Evolutionary conservation across 106 monocot species (phyloP), one percentile per base, ranked within the genome.

Genomic region (Hemerocallis citrina): DNA sequence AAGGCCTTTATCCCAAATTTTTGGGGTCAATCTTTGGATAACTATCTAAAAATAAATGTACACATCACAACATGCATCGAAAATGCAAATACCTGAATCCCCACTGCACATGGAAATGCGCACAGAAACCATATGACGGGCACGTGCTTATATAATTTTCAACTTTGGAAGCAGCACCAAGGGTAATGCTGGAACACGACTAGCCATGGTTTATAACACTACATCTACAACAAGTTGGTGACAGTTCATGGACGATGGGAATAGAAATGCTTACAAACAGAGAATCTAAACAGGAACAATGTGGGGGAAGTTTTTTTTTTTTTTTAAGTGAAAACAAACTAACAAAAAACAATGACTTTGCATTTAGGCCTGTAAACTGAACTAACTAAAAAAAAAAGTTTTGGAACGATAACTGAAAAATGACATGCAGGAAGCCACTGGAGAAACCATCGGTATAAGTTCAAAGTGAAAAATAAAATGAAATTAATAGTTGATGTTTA

Each of bases 401-500:
- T 44, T 43, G n/a, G 28, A 41, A 5, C 14, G 39, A 27, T 61
- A 9, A 43, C 34, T n/a, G 35, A n/a, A 29, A 39, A 61, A 61
- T 41, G 15, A 13, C 25, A 34, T 13, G 21, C 0, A 38, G 42
- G 63, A 43, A 16, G 8, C n/a, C 22, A 45, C 8, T n/a, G n/a
- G 47, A 6, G 58, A 23, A 67, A 44, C 24, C 36, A 59, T n/a
- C n/a, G 1, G 17, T 35, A 50, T 35, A 29, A 57, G 32, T 44
- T 34, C 46, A n/a, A 47, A 21, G 21, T n/a, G 58, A 75, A 37
- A 30, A 77, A 79, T 79, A 8, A 52, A 79, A 66, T 79, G 65
- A 79, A 79, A 65, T 79, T 37, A 79, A 74, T 79, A 29, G 41
- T 54, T 64, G 64, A 39, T 70, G 71, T 72, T 82, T 76, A 79